These are phyloP conservation scores for Aspergillus udagawae DNA, from an alignment of 2,329 filamentous ascomycete genomes.

Conservation along the genomic window DNA sequence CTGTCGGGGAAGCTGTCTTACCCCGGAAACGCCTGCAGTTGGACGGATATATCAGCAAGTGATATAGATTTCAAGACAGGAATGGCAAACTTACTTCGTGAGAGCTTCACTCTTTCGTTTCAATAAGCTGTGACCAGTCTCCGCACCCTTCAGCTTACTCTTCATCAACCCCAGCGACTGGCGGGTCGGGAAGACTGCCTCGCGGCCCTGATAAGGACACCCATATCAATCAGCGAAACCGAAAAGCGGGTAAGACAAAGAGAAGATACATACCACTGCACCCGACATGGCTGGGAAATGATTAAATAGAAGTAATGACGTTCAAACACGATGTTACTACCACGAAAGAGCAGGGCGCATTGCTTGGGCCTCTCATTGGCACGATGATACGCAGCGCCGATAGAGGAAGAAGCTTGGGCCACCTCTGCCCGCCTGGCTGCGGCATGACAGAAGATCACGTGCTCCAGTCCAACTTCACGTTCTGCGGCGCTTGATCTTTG, in stretches of 20 bases:
- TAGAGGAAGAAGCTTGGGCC: conserved; percentile 22
- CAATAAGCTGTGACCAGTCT: conserved; percentile 86
- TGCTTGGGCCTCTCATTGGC: conserved; percentile 13
- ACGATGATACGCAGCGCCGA: conserved; percentile 28
- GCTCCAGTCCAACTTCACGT: conserved; percentile 24
- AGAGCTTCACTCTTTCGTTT: conserved; percentile 98
- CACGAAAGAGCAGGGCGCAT: conserved; percentile 7
- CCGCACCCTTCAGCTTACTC: conserved; percentile 89
- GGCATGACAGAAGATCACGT: conserved; percentile 25
- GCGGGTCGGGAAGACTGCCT: conserved; percentile 95
- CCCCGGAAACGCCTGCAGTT: conserved; percentile 75
- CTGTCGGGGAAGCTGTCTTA: conserved; percentile 40
- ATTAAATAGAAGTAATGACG: background rate
- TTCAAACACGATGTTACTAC: conserved; percentile 13
- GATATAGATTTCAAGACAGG: background rate
- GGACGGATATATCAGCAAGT: conserved; percentile 19
- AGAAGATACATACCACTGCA: conserved; percentile 28
- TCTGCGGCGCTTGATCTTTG: conserved; percentile 13
- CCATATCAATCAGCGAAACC: conserved; percentile 14
- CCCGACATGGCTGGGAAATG: conserved; percentile 25
- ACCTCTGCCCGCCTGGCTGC: conserved; percentile 5
- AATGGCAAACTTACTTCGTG: conserved; percentile 67
- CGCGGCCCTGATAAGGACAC: conserved; percentile 64
- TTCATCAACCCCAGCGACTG: conserved; percentile 98
- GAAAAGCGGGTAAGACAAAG: background rate